phyloP scores from a whole-genome alignment of 306 rosid genomes.

The Ormosia semicastrata region DNA sequence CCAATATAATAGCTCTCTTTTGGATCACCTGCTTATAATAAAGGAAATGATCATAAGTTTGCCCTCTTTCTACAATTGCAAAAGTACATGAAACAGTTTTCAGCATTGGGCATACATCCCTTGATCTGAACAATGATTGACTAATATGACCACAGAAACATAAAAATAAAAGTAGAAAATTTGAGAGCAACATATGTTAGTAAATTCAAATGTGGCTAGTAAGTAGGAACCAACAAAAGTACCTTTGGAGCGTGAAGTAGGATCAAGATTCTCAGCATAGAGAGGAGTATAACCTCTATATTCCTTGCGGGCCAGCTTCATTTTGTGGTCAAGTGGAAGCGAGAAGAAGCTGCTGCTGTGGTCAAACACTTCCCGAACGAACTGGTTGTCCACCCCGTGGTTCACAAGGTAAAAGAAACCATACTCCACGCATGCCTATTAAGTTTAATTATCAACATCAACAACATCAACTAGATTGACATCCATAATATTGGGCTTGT shows the following conservation, averaged over 20 bases:
- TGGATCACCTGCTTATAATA: slow-evolving; percentile 65
- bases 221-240: not conserved
- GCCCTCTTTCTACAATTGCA: not conserved
- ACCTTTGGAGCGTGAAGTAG: slow-evolving; percentile 59
- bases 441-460: not conserved
- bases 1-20: slow-evolving; percentile 80
- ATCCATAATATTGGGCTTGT: not conserved
- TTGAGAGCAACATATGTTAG: not conserved
- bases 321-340: slow-evolving; percentile 57
- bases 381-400: slow-evolving; percentile 65
- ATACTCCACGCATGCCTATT: slow-evolving; percentile 65
- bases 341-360: slow-evolving; percentile 62
- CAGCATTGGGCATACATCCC: not conserved
- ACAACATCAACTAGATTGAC: too few relatives aligned
- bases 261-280: slow-evolving; percentile 63
- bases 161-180: not conserved
- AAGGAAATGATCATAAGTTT: not conserved
- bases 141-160: not conserved
- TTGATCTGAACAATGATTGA: not conserved
- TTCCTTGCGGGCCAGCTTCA: slow-evolving; percentile 54
- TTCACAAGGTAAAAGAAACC: slow-evolving; percentile 90
- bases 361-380: slow-evolving; percentile 38
- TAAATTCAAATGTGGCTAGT: not conserved
- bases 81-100: not conserved
- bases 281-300: slow-evolving; percentile 77